Percentiles rank a stretch among this genome's conserved stretches.
phyloP scores from a whole-genome alignment of 2,329 filamentous ascomycete genomes.

The Phaeophleospora eucalypticola region DNA sequence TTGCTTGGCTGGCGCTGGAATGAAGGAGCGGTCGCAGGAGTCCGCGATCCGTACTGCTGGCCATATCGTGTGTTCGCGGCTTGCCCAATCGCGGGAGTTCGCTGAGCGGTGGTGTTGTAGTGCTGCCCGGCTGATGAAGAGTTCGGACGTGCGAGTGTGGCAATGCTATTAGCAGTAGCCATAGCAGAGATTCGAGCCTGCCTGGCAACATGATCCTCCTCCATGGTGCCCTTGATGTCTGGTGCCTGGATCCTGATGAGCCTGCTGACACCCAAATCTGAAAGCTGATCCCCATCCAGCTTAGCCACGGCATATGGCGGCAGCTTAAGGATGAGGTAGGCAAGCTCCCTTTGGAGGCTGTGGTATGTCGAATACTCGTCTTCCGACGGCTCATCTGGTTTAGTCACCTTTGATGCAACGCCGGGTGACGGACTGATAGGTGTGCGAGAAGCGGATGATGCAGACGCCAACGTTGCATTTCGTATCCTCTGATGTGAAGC shows the following conservation, averaged over 20 bases:
- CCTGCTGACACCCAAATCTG: slow-evolving; percentile 75
- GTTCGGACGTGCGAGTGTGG: slow-evolving; percentile 27
- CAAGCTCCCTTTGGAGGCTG: slow-evolving; percentile 69
- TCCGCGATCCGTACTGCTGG: slow-evolving; percentile 24
- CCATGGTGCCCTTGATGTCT: slow-evolving; percentile 74
- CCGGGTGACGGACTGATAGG: slow-evolving; percentile 60
- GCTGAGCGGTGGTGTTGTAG: slow-evolving; percentile 31
- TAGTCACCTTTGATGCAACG: slow-evolving; percentile 52
- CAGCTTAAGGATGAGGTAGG: slow-evolving; percentile 67
- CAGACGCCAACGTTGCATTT: slow-evolving; percentile 59
- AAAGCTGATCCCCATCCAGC: slow-evolving; percentile 79
- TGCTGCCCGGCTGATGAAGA: slow-evolving; percentile 30
- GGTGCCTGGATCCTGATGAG: slow-evolving; percentile 69
- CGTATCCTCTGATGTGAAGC: slow-evolving; percentile 76
- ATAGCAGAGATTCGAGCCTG: slow-evolving; percentile 38
- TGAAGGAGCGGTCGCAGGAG: slow-evolving; percentile 24
- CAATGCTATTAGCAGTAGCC: slow-evolving; percentile 29
- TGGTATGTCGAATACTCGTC: slow-evolving; percentile 62
- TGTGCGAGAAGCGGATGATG: slow-evolving; percentile 22
- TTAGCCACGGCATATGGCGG: slow-evolving; percentile 85
- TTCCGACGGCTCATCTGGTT: slow-evolving; percentile 60
- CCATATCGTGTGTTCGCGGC: slow-evolving; percentile 34
- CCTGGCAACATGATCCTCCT: slow-evolving; percentile 65
- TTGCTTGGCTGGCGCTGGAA: slow-evolving; percentile 29
- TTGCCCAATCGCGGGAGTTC: slow-evolving; percentile 33